Percentiles rank a stretch among this genome's conserved stretches.
Conservation (phyloP, 1,139 yeast species). For the Scheffersomyces segobiensis region DNA sequence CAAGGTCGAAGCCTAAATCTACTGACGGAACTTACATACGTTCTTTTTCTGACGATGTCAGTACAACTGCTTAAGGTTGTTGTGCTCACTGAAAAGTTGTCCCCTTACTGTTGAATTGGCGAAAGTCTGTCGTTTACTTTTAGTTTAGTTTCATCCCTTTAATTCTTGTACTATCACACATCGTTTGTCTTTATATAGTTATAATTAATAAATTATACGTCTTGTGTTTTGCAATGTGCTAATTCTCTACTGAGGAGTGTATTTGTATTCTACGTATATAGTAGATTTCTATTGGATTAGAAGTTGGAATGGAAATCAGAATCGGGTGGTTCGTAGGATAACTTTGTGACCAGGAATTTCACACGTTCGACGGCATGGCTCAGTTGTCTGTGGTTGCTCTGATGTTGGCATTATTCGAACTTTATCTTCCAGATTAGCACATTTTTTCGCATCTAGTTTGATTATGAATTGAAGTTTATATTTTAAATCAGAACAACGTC, state of each 20-base stretch:
- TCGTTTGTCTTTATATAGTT: background rate
- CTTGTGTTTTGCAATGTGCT: background rate
- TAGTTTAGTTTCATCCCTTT: background rate
- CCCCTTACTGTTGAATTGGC: background rate
- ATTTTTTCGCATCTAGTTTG: background rate
- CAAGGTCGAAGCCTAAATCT: constrained; percentile 21
- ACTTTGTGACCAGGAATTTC: too few relatives aligned
- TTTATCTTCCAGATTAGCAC: background rate
- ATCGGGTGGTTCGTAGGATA: background rate
- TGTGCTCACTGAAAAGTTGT: background rate
- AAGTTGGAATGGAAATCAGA: background rate
- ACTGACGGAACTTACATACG: background rate
- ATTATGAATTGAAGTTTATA: background rate
- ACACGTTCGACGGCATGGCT: background rate
- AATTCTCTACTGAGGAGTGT: too few relatives aligned
- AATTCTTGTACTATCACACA: background rate
- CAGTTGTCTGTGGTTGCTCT: background rate
- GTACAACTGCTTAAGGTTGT: background rate
- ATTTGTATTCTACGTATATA: background rate
- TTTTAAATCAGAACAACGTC: background rate
- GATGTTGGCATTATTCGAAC: background rate
- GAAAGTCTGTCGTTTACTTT: background rate
- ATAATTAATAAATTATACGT: background rate
- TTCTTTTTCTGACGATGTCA: background rate
- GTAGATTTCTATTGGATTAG: background rate